Base-by-base conservation (phyloP, 1,284 basidiomycete species). In the Bondarzewia mesenterica region DNA sequence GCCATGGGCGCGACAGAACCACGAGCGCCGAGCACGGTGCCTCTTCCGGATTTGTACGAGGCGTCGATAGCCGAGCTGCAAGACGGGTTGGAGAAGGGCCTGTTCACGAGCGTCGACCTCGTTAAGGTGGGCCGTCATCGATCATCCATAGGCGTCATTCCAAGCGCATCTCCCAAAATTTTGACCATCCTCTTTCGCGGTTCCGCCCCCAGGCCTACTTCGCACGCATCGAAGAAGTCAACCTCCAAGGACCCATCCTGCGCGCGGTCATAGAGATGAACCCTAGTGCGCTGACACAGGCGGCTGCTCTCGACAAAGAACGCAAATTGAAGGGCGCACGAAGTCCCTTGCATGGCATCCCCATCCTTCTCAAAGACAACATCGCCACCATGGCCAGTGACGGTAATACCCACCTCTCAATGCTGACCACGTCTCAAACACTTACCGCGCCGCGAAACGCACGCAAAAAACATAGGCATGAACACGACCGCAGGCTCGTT, bases 351-450 rank as follows among this genome's bases (percentile, higher is more conserved):
- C 84, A 87, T 56, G 85, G 85, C 0, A 85, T 88, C 23, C 85
- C 85, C 0, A 70, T 88, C 35, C 63, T 87, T 4, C 54, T 88
- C 43, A 88, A 88, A 63, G 83, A 85, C 58, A 85, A 84, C 56
- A 83, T 84, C 27, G 81, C 73, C 0, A 72, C 72, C 1, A 45
- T 63, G 21, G 52, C 61, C 22, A 55, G 54, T 8, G 65, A 68
- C 54, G 68, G 67, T 61, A 44, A 37, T 46, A n/a, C 29, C n/a
- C 29, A n/a, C 29, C 29, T 32, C 29, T 10, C 29, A 32, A n/a
- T n/a, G n/a, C n/a, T n/a, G n/a, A n/a, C n/a, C n/a, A n/a, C n/a
- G n/a, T n/a, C n/a, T n/a, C n/a, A n/a, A n/a, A n/a, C n/a, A n/a
- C n/a, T n/a, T n/a, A n/a, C n/a, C n/a, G n/a, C n/a, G n/a, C n/a